These are phyloP conservation scores for Ensete ventricosum DNA, from an alignment of 176 grass and related monocot genomes.

Conservation along the genomic window DNA sequence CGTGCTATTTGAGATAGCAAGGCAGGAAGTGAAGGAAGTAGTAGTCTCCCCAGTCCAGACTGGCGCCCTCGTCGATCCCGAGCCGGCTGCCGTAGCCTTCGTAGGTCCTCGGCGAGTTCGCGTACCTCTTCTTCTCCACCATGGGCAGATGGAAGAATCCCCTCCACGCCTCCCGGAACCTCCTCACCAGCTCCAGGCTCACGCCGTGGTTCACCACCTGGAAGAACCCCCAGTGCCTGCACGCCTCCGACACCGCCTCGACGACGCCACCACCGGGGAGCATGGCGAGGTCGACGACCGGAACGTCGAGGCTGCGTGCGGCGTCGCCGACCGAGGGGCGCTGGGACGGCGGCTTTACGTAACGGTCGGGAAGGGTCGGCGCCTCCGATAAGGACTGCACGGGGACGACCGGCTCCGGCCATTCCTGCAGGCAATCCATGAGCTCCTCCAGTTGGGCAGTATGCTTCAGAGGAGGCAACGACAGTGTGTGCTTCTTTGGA, in stretches of 20 bases:
- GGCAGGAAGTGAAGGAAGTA: constrained; percentile 74
- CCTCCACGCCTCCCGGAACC: constrained; percentile 34
- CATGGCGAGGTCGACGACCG: constrained; percentile 41
- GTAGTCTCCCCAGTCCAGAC: constrained; percentile 84
- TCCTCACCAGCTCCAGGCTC: constrained; percentile 29
- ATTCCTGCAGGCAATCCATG: constrained; percentile 17
- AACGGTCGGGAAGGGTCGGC: constrained; percentile 42
- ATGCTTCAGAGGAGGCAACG: too few species aligned
- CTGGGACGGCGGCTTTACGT: constrained; percentile 53
- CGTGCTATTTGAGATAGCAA: constrained; percentile 38
- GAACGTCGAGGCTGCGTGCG: too few species aligned
- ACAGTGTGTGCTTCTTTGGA: too few species aligned
- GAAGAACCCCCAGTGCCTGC: constrained; percentile 73
- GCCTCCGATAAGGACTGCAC: constrained; percentile 51
- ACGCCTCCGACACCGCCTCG: constrained; percentile 38
- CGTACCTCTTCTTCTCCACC: constrained; percentile 55
- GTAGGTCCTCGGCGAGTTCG: constrained; percentile 72
- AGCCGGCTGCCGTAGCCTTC: constrained; percentile 90
- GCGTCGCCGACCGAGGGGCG: constrained; percentile 17
- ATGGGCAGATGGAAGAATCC: constrained; percentile 53
- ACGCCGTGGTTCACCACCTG: constrained; percentile 90
- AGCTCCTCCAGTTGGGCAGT: too few species aligned
- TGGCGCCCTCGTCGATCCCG: constrained; percentile 38
- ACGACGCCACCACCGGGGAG: constrained; percentile 2
- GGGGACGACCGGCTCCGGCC: constrained; percentile 71